Percentiles rank a stretch among this genome's conserved stretches.
Conservation (phyloP, 192 early-diverging fungal species). For the Mortierella hygrophila region DNA sequence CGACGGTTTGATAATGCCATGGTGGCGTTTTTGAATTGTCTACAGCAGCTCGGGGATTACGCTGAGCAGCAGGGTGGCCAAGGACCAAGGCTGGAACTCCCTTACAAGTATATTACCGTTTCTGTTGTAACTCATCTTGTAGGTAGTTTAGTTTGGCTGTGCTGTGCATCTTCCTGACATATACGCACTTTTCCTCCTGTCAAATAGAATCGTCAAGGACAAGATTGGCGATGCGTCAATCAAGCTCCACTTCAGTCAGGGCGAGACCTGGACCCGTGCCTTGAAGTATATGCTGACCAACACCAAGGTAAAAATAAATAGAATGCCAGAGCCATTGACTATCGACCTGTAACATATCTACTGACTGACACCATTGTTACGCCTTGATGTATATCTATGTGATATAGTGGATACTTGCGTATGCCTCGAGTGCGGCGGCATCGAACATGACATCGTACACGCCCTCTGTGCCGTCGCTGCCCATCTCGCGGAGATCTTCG, state of each 20-base stretch:
- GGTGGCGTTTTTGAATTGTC: slow-evolving; percentile 90
- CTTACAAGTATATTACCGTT: slow-evolving; percentile 73
- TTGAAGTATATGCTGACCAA: slow-evolving; percentile 91
- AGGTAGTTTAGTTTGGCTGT: not conserved
- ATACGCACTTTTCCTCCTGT: not conserved
- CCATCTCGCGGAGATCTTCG: slow-evolving; percentile 37
- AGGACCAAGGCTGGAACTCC: slow-evolving; percentile 82
- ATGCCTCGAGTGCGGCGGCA: slow-evolving; percentile 42
- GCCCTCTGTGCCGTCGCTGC: slow-evolving; percentile 46
- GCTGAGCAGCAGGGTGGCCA: slow-evolving; percentile 67
- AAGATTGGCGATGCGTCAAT: slow-evolving; percentile 89
- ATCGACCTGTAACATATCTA: not conserved
- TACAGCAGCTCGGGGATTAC: slow-evolving; percentile 90
- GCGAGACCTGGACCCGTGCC: slow-evolving; percentile 93
- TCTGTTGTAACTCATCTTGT: not conserved
- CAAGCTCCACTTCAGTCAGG: slow-evolving; percentile 88
- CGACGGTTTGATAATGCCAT: slow-evolving; percentile 90
- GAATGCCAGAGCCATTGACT: not conserved
- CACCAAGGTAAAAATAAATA: slow-evolving; percentile 66
- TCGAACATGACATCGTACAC: slow-evolving; percentile 50
- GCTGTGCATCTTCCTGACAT: not conserved
- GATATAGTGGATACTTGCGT: slow-evolving; percentile 50
- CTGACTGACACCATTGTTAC: not conserved
- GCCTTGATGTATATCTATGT: not conserved
- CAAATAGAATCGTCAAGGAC: slow-evolving; percentile 85